Conservation (phyloP, 2,329 filamentous ascomycete species). For the Neofusicoccum sp. region DNA sequence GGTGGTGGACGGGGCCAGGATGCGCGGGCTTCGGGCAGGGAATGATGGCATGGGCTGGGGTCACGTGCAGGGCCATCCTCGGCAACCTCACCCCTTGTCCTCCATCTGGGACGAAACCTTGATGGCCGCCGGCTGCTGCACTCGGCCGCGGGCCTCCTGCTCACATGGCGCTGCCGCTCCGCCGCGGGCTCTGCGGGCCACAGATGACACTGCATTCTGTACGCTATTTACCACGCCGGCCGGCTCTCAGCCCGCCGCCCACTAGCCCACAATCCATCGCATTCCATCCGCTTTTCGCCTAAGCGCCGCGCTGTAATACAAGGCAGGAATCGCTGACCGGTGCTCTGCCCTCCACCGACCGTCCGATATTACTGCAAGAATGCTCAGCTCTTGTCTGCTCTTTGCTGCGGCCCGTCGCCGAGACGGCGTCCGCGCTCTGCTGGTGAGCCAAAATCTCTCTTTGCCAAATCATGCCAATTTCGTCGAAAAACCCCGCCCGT, state of each 20-base stretch:
- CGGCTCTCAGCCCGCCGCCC: background rate
- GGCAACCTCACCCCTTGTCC: conserved; percentile 13
- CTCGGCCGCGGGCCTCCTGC: background rate
- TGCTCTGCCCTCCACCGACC: background rate
- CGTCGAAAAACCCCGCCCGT: background rate
- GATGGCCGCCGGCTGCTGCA: background rate
- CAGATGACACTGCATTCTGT: conserved; percentile 7
- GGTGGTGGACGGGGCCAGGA: background rate
- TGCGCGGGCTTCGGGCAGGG: background rate
- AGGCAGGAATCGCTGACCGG: conserved; percentile 12
- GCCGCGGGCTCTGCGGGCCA: too few relatives aligned
- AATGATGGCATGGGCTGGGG: background rate
- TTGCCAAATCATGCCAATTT: conserved; percentile 16
- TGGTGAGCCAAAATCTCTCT: background rate
- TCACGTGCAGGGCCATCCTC: background rate
- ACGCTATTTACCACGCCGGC: background rate
- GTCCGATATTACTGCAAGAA: background rate
- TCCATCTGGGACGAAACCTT: conserved; percentile 5
- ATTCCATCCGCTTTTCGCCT: conserved; percentile 12
- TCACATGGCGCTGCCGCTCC: background rate
- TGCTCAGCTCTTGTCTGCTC: conserved; percentile 2
- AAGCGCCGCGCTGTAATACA: conserved; percentile 18
- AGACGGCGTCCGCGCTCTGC: background rate
- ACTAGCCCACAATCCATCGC: background rate
- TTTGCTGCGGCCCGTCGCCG: too few relatives aligned